Conservation (phyloP, 495 filamentous ascomycete genomes). For the Aspergillus carlsbadensis region DNA sequence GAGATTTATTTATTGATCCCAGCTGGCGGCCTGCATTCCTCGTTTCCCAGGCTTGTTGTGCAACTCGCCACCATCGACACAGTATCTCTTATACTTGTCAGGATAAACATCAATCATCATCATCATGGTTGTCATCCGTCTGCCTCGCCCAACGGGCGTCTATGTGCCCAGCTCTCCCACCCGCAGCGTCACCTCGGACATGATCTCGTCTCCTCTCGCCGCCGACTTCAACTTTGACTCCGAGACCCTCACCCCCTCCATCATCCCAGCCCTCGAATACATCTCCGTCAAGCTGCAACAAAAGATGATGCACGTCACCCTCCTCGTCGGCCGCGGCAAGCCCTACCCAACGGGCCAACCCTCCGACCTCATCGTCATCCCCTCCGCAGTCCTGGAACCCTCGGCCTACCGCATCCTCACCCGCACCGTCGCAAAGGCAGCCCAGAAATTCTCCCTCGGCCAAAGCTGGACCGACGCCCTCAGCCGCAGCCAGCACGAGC, state of each 20-base stretch:
- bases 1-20: constrained; percentile 6
- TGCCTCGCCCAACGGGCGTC: constrained; percentile 43
- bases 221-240: constrained; percentile 44
- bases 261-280: constrained; percentile 48
- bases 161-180: constrained; percentile 39
- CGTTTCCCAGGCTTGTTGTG: neutral
- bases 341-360: constrained; percentile 43
- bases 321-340: constrained; percentile 48
- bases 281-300: constrained; percentile 48
- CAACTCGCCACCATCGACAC: neutral
- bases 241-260: constrained; percentile 39
- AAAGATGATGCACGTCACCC: constrained; percentile 45
- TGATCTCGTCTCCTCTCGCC: constrained; percentile 47
- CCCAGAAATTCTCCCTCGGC: constrained; percentile 43
- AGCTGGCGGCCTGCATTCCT: neutral
- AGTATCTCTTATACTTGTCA: neutral
- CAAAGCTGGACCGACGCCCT: constrained; percentile 45
- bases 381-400: constrained; percentile 39
- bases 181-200: constrained; percentile 39
- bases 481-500: constrained; percentile 36
- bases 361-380: constrained; percentile 47
- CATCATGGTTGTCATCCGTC: constrained; percentile 42
- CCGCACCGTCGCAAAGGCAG: constrained; percentile 40
- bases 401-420: constrained; percentile 38
- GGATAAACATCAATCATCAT: neutral